Evolutionary conservation across 306 rosid genomes (phyloP), one percentile per base, ranked within the genome.

Genomic region (Rubus parviflorus): DNA sequence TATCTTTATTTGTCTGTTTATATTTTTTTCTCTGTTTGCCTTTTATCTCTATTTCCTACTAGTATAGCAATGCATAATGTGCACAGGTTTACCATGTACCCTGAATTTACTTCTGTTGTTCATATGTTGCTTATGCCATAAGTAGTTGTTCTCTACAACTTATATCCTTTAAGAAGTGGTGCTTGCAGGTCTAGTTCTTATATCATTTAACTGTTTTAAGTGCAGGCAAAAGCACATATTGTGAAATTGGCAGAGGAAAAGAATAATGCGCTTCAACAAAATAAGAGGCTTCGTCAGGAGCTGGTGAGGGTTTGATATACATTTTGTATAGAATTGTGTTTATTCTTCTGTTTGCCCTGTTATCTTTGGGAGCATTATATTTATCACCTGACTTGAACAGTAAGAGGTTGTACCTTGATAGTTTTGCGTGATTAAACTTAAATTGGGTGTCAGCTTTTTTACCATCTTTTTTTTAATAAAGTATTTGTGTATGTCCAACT

Each of bases 261-360:
- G 88, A 86, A 80, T 78, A 85, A 38, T 78, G 94, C 92, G 25
- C 40, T 83, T 71, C 94, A 86, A 87, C 90, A 83, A 88, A 85
- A 82, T 70, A 91, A 49, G 87, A 89, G 80, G 88, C 90, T 90
- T 46, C 93, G 90, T 52, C 96, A 94, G 79, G 98, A 94, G 88
- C 82, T 91, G 96, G 98, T 94, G 75, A 88, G 91, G 71, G 25
- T 68, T 80, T 70, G 48, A 74, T 25, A 63, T 38, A 35, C 38
- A 66, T 45, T n/a, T 70, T 71, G 4, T 22, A 19, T 47, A 16
- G 15, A 45, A n/a, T 70, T 45, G 23, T 72, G 8, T 46, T 65
- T 46, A 19, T 56, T 14, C 51, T 54, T 58, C n/a, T 69, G 45
- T 45, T 68, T 68, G 13, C 62, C 52, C 20, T 4, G 16, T 53